A percentile compares a stretch with the other conserved stretches of the same genome.
Conservation (phyloP, 345 rosid species). For the Eucalyptus cloeziana region DNA sequence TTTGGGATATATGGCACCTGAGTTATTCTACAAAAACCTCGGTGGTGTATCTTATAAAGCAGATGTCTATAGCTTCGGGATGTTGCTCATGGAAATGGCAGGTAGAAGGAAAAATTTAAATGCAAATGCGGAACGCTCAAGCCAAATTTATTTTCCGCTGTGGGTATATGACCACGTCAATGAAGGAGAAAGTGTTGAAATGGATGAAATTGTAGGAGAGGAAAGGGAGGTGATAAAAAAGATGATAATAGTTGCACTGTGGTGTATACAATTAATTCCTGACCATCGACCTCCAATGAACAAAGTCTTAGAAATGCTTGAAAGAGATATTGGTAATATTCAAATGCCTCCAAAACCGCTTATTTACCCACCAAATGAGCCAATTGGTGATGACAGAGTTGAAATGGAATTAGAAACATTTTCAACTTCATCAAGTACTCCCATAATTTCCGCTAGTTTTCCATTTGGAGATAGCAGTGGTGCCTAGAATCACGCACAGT, state of each 20-base stretch:
- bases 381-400: rapidly evolving
- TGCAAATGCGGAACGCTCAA: not conserved
- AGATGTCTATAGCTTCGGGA: not conserved
- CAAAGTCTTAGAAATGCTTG: not conserved
- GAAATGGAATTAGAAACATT: not conserved
- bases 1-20: not conserved
- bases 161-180: not conserved
- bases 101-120: not conserved
- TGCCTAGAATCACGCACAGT: not conserved
- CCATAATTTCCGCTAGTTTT: rapidly evolving
- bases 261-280: not conserved
- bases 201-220: not conserved
- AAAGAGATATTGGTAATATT: not conserved
- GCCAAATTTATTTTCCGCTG: not conserved
- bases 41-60: not conserved
- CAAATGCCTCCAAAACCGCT: not conserved
- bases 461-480: not conserved
- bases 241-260: not conserved
- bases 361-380: rapidly evolving
- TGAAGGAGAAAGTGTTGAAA: not conserved
- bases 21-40: rapidly evolving
- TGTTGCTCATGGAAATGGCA: not conserved
- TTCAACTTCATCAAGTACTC: not conserved
- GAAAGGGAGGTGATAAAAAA: not conserved
- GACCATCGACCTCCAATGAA: not conserved